Conservation (phyloP, 768 basidiomycete genomes). For the Hygrophorus pudorinus region DNA sequence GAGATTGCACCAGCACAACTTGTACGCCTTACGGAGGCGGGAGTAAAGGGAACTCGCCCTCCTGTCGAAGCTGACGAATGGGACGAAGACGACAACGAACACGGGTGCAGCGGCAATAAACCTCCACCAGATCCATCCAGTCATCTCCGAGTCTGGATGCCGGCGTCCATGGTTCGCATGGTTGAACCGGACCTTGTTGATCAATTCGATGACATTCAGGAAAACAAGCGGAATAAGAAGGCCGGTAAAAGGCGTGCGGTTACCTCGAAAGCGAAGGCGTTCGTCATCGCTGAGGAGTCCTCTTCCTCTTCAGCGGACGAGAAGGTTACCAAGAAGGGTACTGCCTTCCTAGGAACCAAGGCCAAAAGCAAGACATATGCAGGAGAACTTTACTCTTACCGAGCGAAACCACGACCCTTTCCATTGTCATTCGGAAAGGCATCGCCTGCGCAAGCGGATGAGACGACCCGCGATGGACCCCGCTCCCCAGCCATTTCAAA, state of each 20-base stretch:
- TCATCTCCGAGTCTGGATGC: conserved; percentile 69
- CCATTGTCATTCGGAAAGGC: too few species aligned
- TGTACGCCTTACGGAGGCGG: conserved; percentile 53
- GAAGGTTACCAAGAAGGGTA: too few species aligned
- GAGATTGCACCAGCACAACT: conserved; percentile 63
- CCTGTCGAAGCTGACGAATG: conserved; percentile 33
- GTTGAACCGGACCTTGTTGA: conserved; percentile 59
- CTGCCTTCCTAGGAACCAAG: too few species aligned
- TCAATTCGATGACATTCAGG: conserved; percentile 43
- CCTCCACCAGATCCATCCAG: conserved; percentile 40
- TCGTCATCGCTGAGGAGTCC: too few species aligned
- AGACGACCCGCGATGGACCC: too few species aligned
- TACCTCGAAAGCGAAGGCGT: neutral
- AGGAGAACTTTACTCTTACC: too few species aligned
- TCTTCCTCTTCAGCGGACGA: too few species aligned
- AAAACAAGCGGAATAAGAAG: conserved; percentile 42
- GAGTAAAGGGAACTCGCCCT: conserved; percentile 51
- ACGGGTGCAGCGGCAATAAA: conserved; percentile 25
- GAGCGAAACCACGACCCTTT: too few species aligned
- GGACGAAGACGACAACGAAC: conserved; percentile 38
- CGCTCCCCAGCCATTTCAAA: too few species aligned
- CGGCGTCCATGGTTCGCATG: conserved; percentile 63
- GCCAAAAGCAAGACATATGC: too few species aligned
- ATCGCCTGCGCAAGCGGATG: too few species aligned
- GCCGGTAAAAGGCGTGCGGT: conserved; percentile 25